Conservation (phyloP, 2,329 filamentous ascomycete genomes). For the Beauveria brongniartii region DNA sequence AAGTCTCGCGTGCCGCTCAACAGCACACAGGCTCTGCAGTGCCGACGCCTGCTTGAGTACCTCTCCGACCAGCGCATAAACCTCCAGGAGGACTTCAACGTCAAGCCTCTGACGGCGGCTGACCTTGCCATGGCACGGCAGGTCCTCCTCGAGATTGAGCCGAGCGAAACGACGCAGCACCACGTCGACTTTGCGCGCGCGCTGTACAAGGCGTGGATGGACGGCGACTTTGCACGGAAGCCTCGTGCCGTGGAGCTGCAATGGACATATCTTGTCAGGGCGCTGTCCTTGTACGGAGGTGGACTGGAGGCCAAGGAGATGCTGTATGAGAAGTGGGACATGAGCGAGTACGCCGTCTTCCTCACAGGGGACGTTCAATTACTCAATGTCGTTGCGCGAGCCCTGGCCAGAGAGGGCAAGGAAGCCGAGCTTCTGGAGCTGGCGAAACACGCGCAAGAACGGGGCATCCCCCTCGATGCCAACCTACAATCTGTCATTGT, state of each 20-base stretch:
- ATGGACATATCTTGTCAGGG: conserved; percentile 26
- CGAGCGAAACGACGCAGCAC: conserved; percentile 33
- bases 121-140: conserved; percentile 39
- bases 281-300: conserved; percentile 46
- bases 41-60: conserved; percentile 51
- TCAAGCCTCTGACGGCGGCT: conserved; percentile 26
- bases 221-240: conserved; percentile 17
- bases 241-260: conserved; percentile 15
- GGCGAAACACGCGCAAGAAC: conserved; percentile 40
- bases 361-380: conserved; percentile 17
- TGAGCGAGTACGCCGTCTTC: conserved; percentile 15
- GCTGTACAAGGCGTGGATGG: conserved; percentile 29
- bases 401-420: conserved; percentile 53
- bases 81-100: conserved; percentile 18
- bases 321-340: conserved; percentile 27
- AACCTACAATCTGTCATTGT: conserved; percentile 48
- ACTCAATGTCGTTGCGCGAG: conserved; percentile 32
- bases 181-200: conserved; percentile 40
- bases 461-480: conserved; percentile 36
- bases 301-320: conserved; percentile 43
- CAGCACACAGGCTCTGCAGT: conserved; percentile 54
- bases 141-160: conserved; percentile 31
- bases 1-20: conserved; percentile 45
- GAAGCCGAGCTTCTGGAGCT: conserved; percentile 51
- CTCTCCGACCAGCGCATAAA: conserved; percentile 28